Base-by-base conservation (phyloP, 1,139 yeast species). In the Taphrina wiesneri region DNA sequence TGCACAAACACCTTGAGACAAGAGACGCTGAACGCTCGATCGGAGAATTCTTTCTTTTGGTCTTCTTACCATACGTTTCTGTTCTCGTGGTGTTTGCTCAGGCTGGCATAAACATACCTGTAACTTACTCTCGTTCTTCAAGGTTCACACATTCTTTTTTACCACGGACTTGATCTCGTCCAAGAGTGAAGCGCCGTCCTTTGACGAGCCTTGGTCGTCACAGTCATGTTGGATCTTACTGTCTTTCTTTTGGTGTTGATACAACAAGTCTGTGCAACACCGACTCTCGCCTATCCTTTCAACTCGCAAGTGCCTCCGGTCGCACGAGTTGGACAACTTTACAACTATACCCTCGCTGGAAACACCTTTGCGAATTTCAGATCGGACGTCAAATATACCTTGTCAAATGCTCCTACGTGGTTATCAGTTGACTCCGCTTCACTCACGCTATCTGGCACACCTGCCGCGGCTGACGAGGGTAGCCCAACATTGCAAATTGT, bases 281-380 rank as follows among this genome's bases (percentile, higher is more conserved):
- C 86, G 1, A 82, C 83, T 69, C 82, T 85, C 68, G 91, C 92
- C 53, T 92, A 88, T 79, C 95, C 97, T 6, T 83, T 93, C 73
- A 78, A 83, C 70, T 85, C 86, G 73, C 99, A 93, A 76, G 81
- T 86, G 45, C 98, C 98, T 19, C 87, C 91, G 43, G 89, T 93
- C 13, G 97, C 96, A 3, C 81, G 96, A 67, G 83, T 85, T 19
- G 84, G 85, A 70, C 79, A 84, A 70, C 73, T 75, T 0, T 93
- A 87, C 77, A 70, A 78, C n/a, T 93, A 90, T 76, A 82, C 86
- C 52, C 78, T 93, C 66, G 86, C 92, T 62, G 79, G 82, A 67
- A 85, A 86, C 70, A 92, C 99, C 2, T 91, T 84, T 65, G 68
- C 69, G 15, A 70, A 74, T 7, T 47, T 56, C 45, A 74, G 81